Percentiles rank a stretch among this genome's conserved stretches.
phyloP scores from a whole-genome alignment of 495 filamentous ascomycete species.

The Symbiotaphrina buchneri region DNA sequence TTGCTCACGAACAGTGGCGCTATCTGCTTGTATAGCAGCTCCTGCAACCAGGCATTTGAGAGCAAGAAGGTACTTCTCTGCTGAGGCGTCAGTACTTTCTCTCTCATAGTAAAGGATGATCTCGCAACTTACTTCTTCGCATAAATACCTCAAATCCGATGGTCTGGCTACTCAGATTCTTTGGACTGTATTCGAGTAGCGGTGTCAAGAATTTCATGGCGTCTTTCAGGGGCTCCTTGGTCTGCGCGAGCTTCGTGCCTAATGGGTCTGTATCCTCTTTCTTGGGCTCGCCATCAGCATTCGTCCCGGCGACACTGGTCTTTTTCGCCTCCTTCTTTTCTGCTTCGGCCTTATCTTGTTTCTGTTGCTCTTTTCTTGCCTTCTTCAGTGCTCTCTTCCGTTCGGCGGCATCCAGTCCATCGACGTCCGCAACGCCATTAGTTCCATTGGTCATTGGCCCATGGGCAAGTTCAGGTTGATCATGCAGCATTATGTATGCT shows the following conservation, averaged over 20 bases:
- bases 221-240: constrained; percentile 61
- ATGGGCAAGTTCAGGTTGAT: constrained; percentile 44
- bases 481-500: constrained; percentile 58
- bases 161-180: constrained; percentile 60
- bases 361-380: constrained; percentile 78
- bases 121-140: constrained; percentile 37
- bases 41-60: constrained; percentile 67
- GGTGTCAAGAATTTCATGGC: constrained; percentile 71
- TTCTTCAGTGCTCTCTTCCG: constrained; percentile 90
- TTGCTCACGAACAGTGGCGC: constrained; percentile 64
- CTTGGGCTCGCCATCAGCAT: constrained; percentile 25
- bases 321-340: constrained; percentile 62
- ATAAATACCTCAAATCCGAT: constrained; percentile 80
- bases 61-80: constrained; percentile 68
- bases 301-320: constrained; percentile 18
- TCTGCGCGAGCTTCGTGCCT: constrained; percentile 53
- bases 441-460: constrained; percentile 24
- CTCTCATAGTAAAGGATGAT: constrained; percentile 11
- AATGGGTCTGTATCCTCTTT: constrained; percentile 80
- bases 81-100: not conserved
- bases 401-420: constrained; percentile 39
- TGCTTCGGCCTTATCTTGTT: constrained; percentile 56
- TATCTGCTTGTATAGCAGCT: constrained; percentile 36
- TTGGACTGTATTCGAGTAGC: constrained; percentile 60
- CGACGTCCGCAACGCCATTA: constrained; percentile 27